Conservation (phyloP, 106 monocot species). For the Platanthera guangdongensis region DNA sequence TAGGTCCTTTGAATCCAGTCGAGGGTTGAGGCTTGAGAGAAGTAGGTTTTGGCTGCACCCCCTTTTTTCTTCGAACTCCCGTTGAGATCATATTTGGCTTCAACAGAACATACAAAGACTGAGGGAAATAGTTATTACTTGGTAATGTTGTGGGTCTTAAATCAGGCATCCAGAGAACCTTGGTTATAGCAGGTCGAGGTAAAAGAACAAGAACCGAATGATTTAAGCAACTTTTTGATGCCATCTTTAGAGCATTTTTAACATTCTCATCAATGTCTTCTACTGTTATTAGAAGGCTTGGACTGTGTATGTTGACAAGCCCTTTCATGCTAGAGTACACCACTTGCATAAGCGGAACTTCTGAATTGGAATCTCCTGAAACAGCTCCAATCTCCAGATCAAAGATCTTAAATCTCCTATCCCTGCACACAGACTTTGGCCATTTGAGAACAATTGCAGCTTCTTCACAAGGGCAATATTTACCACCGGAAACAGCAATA, state of each 20-base stretch:
- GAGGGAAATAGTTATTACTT: slow-evolving; percentile 34
- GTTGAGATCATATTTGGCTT: too few relatives aligned
- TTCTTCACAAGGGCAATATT: slow-evolving; percentile 68
- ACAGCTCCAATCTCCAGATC: slow-evolving; percentile 74
- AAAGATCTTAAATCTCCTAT: slow-evolving; percentile 94
- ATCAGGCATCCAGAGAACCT: slow-evolving; percentile 92
- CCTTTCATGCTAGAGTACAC: slow-evolving; percentile 91
- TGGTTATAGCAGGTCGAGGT: slow-evolving; percentile 45
- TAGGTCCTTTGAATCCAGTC: too few relatives aligned
- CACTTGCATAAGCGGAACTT: slow-evolving; percentile 67
- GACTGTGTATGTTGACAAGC: slow-evolving; percentile 76
- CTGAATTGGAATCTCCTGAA: slow-evolving; percentile 56
- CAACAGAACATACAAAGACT: background rate
- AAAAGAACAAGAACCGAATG: slow-evolving; percentile 48
- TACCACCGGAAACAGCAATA: slow-evolving; percentile 79
- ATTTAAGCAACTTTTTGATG: slow-evolving; percentile 44
- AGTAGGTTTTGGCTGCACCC: too few relatives aligned
- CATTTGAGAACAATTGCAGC: slow-evolving; percentile 64
- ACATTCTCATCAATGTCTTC: slow-evolving; percentile 52
- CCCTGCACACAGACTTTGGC: slow-evolving; percentile 82
- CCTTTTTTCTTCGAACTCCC: too few relatives aligned
- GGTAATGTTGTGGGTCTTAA: slow-evolving; percentile 56
- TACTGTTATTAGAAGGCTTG: slow-evolving; percentile 63
- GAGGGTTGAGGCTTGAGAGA: too few relatives aligned
- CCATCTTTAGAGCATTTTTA: slow-evolving; percentile 77